phyloP scores from a whole-genome alignment of 306 rosid species.

The Sicyos edulis region DNA sequence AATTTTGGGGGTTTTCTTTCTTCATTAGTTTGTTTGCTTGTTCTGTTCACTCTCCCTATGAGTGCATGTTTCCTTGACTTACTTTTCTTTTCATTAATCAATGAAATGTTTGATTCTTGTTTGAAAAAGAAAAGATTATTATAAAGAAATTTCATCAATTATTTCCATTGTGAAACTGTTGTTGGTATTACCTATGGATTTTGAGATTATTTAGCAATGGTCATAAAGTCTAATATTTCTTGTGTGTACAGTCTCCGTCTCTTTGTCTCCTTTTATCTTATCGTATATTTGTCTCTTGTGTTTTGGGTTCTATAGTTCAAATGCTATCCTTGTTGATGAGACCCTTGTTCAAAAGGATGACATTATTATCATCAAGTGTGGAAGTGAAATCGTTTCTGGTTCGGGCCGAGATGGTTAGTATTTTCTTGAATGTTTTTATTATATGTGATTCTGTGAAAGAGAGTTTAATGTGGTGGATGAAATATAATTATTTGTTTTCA shows the following conservation, averaged over 20 bases:
- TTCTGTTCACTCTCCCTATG: background rate
- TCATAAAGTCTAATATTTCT: background rate
- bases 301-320: constrained; percentile 35
- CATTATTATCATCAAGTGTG: constrained; percentile 45
- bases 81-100: background rate
- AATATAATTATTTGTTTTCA: background rate
- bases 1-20: background rate
- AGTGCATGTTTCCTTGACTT: background rate
- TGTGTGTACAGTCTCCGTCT: background rate
- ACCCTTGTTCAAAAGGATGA: constrained; percentile 39
- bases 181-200: background rate
- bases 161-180: background rate
- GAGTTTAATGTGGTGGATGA: constrained; percentile 9
- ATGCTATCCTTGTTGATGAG: constrained; percentile 57
- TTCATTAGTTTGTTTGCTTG: background rate
- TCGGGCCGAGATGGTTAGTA: constrained; percentile 55
- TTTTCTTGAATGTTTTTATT: background rate
- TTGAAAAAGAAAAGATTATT: background rate
- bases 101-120: background rate
- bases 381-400: constrained; percentile 64
- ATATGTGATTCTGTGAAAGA: background rate
- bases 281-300: background rate
- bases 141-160: background rate
- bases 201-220: background rate
- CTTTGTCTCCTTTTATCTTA: constrained; percentile 16